Evolutionary conservation across 148 eudicot genomes (phyloP), one percentile per base, ranked within the genome.

Genomic region (Camellia lanceoleosa): DNA sequence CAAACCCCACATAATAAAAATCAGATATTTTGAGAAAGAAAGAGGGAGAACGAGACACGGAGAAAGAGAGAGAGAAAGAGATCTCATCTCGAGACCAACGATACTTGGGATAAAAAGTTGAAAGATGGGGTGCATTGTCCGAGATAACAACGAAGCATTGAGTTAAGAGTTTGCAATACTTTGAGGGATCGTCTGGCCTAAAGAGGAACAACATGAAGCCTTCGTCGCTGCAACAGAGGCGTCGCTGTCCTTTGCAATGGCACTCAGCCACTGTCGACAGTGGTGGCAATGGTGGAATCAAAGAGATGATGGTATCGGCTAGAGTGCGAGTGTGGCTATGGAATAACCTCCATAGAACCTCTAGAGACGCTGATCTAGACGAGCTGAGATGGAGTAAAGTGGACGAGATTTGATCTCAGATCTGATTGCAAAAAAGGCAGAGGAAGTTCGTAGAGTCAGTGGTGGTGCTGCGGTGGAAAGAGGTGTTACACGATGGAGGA

Each of bases 31-130:
- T 30, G 38, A 1, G 38, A 30, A 1, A 30, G 38, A 30, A 30
- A 30, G 38, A 10, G 62, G 1, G 18, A 11, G 18, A 10, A 2
- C 38, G 38, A 30, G 38, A 30, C 38, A 30, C 38, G 38, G 38
- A 30, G 38, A 30, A 59, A 59, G 14, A 30, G 38, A 30, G 38
- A 30, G 38, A 1, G 1, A 65, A 16, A 43, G 68, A 38, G 60
- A 92, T 97, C 95, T 91, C 83, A 14, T 23, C 80, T 60, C 85
- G 94, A 71, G 94, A 65, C 92, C 92, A 95, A 51, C 84, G 90
- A 66, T 62, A 71, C 14, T 75, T 68, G 47, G 81, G 86, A 68
- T 75, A 62, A 55, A 75, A 71, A 61, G 44, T 73, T 2, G 83
- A 79, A 7, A 86, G 38, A 46, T 89, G 86, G 81, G 96, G 92